Conservation (phyloP, 257 asterid species). For the Ajuga chamaepitys region DNA sequence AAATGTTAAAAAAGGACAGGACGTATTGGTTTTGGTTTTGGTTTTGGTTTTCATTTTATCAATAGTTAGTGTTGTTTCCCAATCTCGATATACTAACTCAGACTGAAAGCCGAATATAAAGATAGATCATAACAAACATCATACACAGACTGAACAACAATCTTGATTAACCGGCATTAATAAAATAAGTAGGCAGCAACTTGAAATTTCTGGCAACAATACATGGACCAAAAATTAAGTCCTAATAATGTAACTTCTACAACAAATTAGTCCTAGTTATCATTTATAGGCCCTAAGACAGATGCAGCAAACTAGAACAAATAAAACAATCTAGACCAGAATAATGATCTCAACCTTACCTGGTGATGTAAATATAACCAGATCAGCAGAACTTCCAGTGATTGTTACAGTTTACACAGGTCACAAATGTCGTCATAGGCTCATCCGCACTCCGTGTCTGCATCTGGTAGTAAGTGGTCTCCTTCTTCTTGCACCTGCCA, state of each 20-base stretch:
- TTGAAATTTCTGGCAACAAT: not conserved
- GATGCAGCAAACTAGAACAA: slow-evolving; percentile 7
- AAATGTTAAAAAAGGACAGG: no score
- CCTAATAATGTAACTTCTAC: not conserved
- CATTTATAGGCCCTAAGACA: not conserved
- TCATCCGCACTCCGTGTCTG: slow-evolving; percentile 98
- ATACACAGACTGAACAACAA: no score
- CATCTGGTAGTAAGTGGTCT: slow-evolving; percentile 81
- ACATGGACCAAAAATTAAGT: slow-evolving; percentile 1
- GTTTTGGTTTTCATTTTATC: no score
- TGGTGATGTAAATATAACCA: not conserved
- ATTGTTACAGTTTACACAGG: slow-evolving; percentile 80
- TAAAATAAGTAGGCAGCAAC: not conserved
- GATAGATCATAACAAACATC: no score
- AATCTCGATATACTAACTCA: no score
- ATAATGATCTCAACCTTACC: not conserved
- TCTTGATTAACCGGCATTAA: no score
- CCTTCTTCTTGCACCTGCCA: slow-evolving; percentile 75
- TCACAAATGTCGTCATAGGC: slow-evolving; percentile 93
- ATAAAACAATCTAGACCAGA: slow-evolving; percentile 20
- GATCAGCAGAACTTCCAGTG: slow-evolving; percentile 84
- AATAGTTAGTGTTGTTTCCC: no score
- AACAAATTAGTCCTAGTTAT: slow-evolving; percentile 6
- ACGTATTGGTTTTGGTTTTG: no score
- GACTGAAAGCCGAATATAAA: no score